Conservation (phyloP, 768 basidiomycete genomes). For the Leucosporidium yakuticum region DNA sequence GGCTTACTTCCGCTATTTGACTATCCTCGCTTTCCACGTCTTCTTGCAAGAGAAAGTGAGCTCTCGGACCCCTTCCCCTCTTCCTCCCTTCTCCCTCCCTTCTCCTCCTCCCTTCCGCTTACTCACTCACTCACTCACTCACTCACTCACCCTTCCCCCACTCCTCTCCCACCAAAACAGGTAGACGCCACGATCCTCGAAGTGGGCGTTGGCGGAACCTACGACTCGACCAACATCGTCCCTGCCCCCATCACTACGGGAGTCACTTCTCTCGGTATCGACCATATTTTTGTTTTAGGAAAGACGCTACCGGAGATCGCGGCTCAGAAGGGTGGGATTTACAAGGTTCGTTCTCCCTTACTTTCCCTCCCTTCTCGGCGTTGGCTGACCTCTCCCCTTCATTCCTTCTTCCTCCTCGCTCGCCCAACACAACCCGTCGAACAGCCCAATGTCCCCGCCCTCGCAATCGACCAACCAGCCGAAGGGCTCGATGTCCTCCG, state of each 20-base stretch:
- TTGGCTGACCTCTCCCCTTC: background rate
- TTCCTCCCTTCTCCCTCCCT: background rate
- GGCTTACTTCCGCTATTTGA: constrained; percentile 87
- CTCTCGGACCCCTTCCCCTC: background rate
- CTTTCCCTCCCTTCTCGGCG: background rate
- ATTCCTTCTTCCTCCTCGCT: background rate
- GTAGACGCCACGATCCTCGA: constrained; percentile 89
- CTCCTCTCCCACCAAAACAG: constrained; percentile 36
- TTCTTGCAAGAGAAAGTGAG: constrained; percentile 66
- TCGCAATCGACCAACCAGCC: constrained; percentile 81
- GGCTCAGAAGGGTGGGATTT: constrained; percentile 93
- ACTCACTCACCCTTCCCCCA: too few species aligned
- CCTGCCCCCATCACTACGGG: constrained; percentile 85
- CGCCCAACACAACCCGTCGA: too few species aligned
- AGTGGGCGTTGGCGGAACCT: constrained; percentile 89
- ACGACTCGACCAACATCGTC: constrained; percentile 94
- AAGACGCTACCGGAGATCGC: constrained; percentile 84
- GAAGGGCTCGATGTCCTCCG: constrained; percentile 60
- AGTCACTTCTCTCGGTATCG: constrained; percentile 81
- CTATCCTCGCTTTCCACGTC: constrained; percentile 82
- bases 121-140: background rate
- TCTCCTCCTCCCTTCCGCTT: background rate
- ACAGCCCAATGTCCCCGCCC: constrained; percentile 73
- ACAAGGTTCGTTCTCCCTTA: constrained; percentile 56
- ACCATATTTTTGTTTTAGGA: constrained; percentile 81